Evolutionary conservation across 2,329 filamentous ascomycete genomes (phyloP).

Genomic region (Alternaria triticina): DNA sequence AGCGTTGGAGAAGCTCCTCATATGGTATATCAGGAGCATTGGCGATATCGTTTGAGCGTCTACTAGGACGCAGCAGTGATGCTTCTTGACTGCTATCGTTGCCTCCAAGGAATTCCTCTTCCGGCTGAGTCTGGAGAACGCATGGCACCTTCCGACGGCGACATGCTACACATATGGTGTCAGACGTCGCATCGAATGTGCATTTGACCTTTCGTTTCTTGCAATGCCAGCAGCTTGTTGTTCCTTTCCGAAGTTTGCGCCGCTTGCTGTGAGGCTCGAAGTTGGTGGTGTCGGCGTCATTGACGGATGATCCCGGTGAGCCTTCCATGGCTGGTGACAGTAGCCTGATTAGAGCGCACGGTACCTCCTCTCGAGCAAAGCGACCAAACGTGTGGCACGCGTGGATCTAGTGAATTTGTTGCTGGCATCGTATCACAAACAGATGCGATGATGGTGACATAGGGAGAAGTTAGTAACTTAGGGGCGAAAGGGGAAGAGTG

Average conservation of each 20-base stretch:
- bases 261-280: slow-evolving; percentile 14
- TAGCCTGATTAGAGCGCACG: not conserved
- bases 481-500: not conserved
- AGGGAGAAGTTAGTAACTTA: not conserved
- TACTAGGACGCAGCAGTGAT: not conserved
- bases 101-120: slow-evolving; percentile 6
- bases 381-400: not conserved
- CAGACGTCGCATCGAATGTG: slow-evolving; percentile 9
- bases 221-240: slow-evolving; percentile 35
- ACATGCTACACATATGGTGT: slow-evolving; percentile 20
- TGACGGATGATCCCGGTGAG: not conserved
- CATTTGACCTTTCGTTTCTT: slow-evolving; percentile 31
- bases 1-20: slow-evolving; percentile 10
- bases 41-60: not conserved
- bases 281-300: not conserved
- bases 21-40: not conserved
- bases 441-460: not conserved
- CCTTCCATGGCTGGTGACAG: not conserved
- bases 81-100: not conserved
- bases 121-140: slow-evolving; percentile 24
- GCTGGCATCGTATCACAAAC: not conserved
- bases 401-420: not conserved
- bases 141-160: slow-evolving; percentile 21
- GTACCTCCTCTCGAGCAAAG: not conserved
- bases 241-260: slow-evolving; percentile 30